Conservation (phyloP, 306 rosid genomes). For the Betula pendula region DNA sequence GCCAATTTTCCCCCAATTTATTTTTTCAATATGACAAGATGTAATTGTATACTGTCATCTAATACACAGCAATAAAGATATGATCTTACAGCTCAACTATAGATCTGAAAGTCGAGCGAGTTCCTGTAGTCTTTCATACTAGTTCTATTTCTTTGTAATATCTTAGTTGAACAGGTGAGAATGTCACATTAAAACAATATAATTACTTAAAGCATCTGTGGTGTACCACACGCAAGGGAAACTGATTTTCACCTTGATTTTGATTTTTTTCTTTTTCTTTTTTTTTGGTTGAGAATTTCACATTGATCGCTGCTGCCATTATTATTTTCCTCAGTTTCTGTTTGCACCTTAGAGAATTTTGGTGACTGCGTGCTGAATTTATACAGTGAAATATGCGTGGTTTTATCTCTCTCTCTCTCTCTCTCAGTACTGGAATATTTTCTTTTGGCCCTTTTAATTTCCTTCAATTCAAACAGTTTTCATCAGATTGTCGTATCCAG, state of each 20-base stretch:
- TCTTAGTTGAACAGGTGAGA: not conserved
- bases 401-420: not conserved
- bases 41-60: slow-evolving; percentile 29
- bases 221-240: not conserved
- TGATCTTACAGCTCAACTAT: slow-evolving; percentile 13
- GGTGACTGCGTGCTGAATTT: not conserved
- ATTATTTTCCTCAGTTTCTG: not conserved
- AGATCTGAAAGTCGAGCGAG: slow-evolving; percentile 14
- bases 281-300: not conserved
- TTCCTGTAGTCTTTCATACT: slow-evolving; percentile 2
- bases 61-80: slow-evolving; percentile 28
- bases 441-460: not conserved
- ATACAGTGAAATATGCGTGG: not conserved
- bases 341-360: not conserved
- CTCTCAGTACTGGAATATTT: not conserved
- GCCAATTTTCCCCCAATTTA: not conserved
- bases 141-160: not conserved
- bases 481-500: not conserved
- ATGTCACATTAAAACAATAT: not conserved
- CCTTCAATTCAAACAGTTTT: not conserved
- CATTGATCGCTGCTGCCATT: not conserved
- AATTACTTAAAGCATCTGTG: not conserved
- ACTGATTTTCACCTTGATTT: not conserved
- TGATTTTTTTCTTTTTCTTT: too few relatives aligned
- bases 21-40: slow-evolving; percentile 19